A percentile compares a stretch with the other conserved stretches of the same genome.
Evolutionary conservation across 1,284 basidiomycete genomes (phyloP).

Genomic region (Austroboletus niveus): DNA sequence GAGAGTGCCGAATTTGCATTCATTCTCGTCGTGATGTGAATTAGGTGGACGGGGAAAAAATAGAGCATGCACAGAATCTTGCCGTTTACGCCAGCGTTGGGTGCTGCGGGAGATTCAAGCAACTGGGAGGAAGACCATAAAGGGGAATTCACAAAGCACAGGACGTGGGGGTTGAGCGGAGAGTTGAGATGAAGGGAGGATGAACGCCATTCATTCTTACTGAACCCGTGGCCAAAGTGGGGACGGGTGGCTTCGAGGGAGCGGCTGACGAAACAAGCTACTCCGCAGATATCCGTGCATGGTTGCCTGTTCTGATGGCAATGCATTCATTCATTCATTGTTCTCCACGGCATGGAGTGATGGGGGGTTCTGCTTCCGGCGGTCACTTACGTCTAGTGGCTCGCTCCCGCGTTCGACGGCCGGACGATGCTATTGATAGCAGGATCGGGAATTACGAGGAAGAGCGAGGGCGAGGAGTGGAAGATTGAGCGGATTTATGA

Average conservation of each 20-base stretch:
- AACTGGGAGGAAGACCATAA: conserved; percentile 10
- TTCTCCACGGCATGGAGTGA: conserved; percentile 21
- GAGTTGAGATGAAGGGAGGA: conserved; percentile 10
- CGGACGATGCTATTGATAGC: conserved; percentile 23
- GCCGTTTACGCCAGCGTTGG: conserved; percentile 24
- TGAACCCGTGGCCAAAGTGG: conserved; percentile 6
- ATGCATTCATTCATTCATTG: conserved; percentile 16
- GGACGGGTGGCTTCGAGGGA: conserved; percentile 11
- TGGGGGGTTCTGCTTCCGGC: conserved; percentile 25
- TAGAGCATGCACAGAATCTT: conserved; percentile 24
- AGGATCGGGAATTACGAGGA: conserved; percentile 17
- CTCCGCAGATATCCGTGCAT: conserved; percentile 19
- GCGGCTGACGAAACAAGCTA: conserved; percentile 14
- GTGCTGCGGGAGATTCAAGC: conserved; percentile 20
- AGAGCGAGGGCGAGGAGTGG: conserved; percentile 19
- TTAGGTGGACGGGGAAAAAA: conserved; percentile 16
- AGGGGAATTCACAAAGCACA: conserved; percentile 29
- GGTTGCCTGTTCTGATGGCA: conserved; percentile 11
- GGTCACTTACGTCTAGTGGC: conserved; percentile 33
- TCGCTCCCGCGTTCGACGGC: conserved; percentile 33
- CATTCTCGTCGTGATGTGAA: conserved; percentile 30
- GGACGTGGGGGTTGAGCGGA: conserved; percentile 32
- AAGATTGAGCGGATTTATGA: conserved; percentile 28
- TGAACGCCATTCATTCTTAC: conserved; percentile 23
- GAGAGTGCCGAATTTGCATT: conserved; percentile 31